Conservation (phyloP, 2,329 filamentous ascomycete species). For the Nigrospora oryzae region DNA sequence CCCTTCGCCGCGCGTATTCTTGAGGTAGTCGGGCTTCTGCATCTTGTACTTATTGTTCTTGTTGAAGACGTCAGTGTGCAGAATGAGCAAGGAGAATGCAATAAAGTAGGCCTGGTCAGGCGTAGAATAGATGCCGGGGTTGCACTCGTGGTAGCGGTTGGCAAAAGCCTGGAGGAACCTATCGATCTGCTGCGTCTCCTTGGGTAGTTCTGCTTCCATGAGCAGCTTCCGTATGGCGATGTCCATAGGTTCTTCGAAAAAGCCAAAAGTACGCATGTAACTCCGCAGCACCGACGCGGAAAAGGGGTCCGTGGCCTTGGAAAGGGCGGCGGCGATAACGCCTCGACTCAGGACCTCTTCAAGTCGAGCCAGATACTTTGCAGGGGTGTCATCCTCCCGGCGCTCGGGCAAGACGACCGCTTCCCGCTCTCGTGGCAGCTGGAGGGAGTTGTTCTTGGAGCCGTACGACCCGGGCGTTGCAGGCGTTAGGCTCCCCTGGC, state of each 20-base stretch:
- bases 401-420: constrained; percentile 65
- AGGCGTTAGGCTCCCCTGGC: constrained; percentile 60
- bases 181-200: constrained; percentile 97
- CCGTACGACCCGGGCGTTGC: constrained; percentile 60
- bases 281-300: constrained; percentile 77
- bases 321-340: constrained; percentile 75
- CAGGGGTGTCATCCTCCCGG: constrained; percentile 80
- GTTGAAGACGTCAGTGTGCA: constrained; percentile 99
- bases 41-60: constrained; percentile 99
- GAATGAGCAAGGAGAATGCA: constrained; percentile 88
- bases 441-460: constrained; percentile 79
- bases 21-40: constrained; percentile 91
- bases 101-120: constrained; percentile 98
- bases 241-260: constrained; percentile 95
- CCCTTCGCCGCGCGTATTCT: constrained; percentile 85
- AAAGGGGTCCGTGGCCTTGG: constrained; percentile 80
- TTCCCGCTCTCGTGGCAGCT: constrained; percentile 55
- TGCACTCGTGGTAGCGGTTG: constrained; percentile 96
- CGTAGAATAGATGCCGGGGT: constrained; percentile 85
- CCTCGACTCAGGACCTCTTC: constrained; percentile 75
- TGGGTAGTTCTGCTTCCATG: constrained; percentile 93
- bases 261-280: constrained; percentile 91
- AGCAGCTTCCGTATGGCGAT: constrained; percentile 94
- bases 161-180: constrained; percentile 89
- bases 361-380: constrained; percentile 77